These are phyloP conservation scores for Alternaria sp. DNA, from an alignment of 2,329 filamentous ascomycete species.

Conservation along the genomic window DNA sequence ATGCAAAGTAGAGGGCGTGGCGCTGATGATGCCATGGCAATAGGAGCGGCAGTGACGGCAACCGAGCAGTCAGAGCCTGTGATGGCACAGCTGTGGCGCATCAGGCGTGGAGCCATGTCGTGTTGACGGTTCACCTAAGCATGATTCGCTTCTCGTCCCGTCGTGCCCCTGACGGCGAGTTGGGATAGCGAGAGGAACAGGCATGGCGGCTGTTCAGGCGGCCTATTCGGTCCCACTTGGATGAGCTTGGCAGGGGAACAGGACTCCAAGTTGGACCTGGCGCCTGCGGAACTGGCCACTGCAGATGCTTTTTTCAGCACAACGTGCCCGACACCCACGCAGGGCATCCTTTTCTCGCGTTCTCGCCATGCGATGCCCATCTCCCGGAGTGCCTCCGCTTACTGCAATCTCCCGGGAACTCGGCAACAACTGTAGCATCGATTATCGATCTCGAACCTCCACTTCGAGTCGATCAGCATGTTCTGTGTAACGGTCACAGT, in stretches of 20 bases:
- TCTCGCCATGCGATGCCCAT: slow-evolving; percentile 1
- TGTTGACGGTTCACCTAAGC: slow-evolving; percentile 14
- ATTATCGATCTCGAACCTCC: neutral
- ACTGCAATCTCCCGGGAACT: slow-evolving; percentile 1
- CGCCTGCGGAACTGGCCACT: slow-evolving; percentile 13
- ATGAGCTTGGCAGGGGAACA: slow-evolving; percentile 42
- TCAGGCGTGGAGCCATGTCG: slow-evolving; percentile 15
- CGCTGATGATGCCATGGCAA: neutral
- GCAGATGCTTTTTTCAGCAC: slow-evolving; percentile 10
- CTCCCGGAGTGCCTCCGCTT: slow-evolving; percentile 10
- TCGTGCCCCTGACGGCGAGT: slow-evolving; percentile 30
- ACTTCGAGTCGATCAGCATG: neutral
- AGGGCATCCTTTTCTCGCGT: neutral
- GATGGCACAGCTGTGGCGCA: slow-evolving; percentile 11
- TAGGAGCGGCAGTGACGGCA: neutral
- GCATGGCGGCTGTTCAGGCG: slow-evolving; percentile 17
- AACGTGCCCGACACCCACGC: neutral
- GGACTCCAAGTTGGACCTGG: slow-evolving; percentile 9
- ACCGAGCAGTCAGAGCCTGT: neutral
- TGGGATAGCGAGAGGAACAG: slow-evolving; percentile 33
- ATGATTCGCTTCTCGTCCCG: slow-evolving; percentile 33
- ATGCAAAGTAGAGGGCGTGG: neutral
- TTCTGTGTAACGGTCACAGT: neutral
- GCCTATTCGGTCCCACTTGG: slow-evolving; percentile 15
- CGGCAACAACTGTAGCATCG: neutral